Percentiles rank a stretch among this genome's conserved stretches.
Conservation (phyloP, 2,329 filamentous ascomycete species). For the Penicillium glabrum region DNA sequence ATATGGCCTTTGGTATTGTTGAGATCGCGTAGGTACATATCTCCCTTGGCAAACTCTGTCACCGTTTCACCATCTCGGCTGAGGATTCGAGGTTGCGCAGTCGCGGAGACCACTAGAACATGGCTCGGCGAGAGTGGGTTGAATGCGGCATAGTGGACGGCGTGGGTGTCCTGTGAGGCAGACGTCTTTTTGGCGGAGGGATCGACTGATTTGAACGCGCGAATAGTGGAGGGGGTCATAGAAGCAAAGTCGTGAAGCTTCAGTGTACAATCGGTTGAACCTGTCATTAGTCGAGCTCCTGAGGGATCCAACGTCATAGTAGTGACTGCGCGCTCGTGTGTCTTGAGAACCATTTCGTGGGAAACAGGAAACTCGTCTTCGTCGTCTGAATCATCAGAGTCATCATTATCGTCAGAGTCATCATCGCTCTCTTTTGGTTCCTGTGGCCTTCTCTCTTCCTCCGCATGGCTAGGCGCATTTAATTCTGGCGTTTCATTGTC, state of each 20-base stretch:
- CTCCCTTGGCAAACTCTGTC: slow-evolving; percentile 90
- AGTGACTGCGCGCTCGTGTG: slow-evolving; percentile 85
- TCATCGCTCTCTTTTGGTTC: slow-evolving; percentile 39
- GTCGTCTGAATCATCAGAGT: slow-evolving; percentile 65
- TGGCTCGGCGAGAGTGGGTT: slow-evolving; percentile 76
- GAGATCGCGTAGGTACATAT: slow-evolving; percentile 98
- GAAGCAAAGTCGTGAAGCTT: slow-evolving; percentile 95
- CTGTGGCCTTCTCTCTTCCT: slow-evolving; percentile 25
- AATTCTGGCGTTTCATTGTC: slow-evolving; percentile 25
- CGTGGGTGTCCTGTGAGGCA: slow-evolving; percentile 76
- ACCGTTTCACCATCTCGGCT: slow-evolving; percentile 83
- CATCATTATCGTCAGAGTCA: slow-evolving; percentile 54
- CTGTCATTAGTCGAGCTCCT: slow-evolving; percentile 82
- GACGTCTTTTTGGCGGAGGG: slow-evolving; percentile 74
- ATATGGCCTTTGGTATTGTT: slow-evolving; percentile 97
- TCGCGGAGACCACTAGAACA: slow-evolving; percentile 83
- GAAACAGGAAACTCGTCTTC: slow-evolving; percentile 89
- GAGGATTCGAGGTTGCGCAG: slow-evolving; percentile 86
- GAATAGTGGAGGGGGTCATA: slow-evolving; percentile 91
- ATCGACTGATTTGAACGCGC: slow-evolving; percentile 90
- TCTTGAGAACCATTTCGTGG: slow-evolving; percentile 89
- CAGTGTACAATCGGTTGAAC: slow-evolving; percentile 84
- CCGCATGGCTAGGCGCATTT: slow-evolving; percentile 24
- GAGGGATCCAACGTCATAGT: slow-evolving; percentile 80
- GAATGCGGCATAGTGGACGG: slow-evolving; percentile 83